Base-by-base conservation (phyloP, 2,329 filamentous ascomycete genomes). In the Penicillium sp. region DNA sequence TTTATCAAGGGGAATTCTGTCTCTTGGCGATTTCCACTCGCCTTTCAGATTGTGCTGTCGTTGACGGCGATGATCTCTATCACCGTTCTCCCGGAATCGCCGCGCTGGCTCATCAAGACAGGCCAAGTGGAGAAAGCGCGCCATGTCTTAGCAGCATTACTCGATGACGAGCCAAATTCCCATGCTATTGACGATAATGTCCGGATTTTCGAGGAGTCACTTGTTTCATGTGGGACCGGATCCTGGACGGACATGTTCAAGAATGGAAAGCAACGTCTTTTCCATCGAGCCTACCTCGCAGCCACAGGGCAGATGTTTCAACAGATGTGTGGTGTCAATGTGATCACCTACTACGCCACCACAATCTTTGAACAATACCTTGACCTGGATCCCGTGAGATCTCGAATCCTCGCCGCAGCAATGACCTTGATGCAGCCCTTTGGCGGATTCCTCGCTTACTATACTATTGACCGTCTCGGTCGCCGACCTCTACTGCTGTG, bases 71-170 rank as follows among this genome's bases (percentile, higher is more conserved):
- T 59, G 52, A 13, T 27, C 9, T 50, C 56, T 62, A 51, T 70
- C 2, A 56, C 59, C 18, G 6, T 55, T 4, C 42, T 62, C 26
- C 65, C 64, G 0, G 64, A 68, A 37, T 66, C 65, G 0, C 69
- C 69, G 0, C 56, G 69, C 11, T 70, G 67, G 65, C 61, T 72
- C n/a, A 68, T 74, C 22, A 68, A 70, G 35, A 61, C 62, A 12
- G 62, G 64, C 1, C 58, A 59, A 0, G 48, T 56, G 0, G 59
- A 67, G 6, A 57, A 56, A 16, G 59, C 52, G 2, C 55, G 54
- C 6, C 57, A 66, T 20, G 60, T 62, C 6, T 51, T 61, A 1
- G 59, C 57, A 0, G 70, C 70, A 3, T 56, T 69, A 11, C 58
- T 66, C 2, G 37, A 70, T 4, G 56, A 73, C 2, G 66, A 68